Evolutionary conservation across 768 basidiomycete species (phyloP).

Genomic region (Chlorophyllum brunneum): DNA sequence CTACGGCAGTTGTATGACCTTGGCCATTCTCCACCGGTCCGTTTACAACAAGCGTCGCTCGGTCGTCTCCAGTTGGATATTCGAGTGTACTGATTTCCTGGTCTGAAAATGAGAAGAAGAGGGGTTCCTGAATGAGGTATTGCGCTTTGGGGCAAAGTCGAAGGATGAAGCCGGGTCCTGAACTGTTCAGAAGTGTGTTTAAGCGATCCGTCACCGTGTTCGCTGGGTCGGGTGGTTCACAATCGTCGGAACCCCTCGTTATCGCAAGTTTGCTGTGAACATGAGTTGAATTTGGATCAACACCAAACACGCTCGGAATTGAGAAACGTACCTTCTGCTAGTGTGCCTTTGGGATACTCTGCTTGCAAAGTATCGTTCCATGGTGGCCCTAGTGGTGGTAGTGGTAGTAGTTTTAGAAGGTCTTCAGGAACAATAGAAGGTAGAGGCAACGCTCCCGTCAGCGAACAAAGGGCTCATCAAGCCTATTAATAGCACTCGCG

Average conservation of each 20-base stretch:
- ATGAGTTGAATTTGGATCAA: not conserved
- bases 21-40: conserved; percentile 59
- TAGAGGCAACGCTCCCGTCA: not conserved
- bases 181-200: conserved; percentile 59
- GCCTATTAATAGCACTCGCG: too few species aligned
- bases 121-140: conserved; percentile 63
- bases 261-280: not conserved
- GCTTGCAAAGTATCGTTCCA: conserved; percentile 4
- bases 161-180: conserved; percentile 63
- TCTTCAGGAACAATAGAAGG: not conserved
- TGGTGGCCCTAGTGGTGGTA: not conserved
- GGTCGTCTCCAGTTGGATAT: conserved; percentile 61
- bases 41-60: conserved; percentile 67
- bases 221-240: conserved; percentile 48
- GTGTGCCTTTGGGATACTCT: not conserved
- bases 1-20: conserved; percentile 72
- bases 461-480: not conserved
- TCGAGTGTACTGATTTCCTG: conserved; percentile 83
- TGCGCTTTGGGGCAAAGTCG: conserved; percentile 58
- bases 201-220: conserved; percentile 63
- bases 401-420: not conserved
- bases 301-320: not conserved
- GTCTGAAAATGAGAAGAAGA: conserved; percentile 59
- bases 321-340: not conserved
- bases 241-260: conserved; percentile 17